Evolutionary conservation across 345 rosid species (phyloP).

Genomic region (Corchorus olitorius): DNA sequence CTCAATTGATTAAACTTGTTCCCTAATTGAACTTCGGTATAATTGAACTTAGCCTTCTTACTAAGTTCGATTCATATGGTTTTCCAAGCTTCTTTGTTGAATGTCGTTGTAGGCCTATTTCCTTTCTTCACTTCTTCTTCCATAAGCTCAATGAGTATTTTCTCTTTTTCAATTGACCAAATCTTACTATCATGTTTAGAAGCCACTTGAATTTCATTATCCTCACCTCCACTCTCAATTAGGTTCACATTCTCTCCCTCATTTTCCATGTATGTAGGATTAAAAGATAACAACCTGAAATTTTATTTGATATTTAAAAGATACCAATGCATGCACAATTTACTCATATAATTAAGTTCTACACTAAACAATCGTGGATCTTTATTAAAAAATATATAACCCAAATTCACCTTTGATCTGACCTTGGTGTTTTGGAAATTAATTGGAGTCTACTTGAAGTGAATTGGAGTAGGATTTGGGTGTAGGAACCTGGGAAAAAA

Average conservation of each 20-base stretch:
- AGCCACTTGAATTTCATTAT: too few relatives aligned
- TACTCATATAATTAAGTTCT: too few relatives aligned
- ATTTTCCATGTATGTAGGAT: background rate
- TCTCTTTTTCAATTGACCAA: background rate
- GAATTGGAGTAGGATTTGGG: too few relatives aligned
- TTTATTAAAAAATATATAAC: too few relatives aligned
- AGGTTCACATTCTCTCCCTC: too few relatives aligned
- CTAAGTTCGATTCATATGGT: background rate
- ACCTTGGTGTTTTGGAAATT: too few relatives aligned
- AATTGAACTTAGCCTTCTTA: too few relatives aligned
- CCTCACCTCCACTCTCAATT: too few relatives aligned
- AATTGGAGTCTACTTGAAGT: too few relatives aligned
- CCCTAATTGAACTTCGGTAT: background rate
- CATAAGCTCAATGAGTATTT: background rate
- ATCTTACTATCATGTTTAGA: background rate
- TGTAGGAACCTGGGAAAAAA: too few relatives aligned
- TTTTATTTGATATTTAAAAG: background rate
- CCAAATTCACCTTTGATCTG: too few relatives aligned
- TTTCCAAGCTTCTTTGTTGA: background rate
- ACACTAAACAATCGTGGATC: background rate
- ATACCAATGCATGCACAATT: background rate
- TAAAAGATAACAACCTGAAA: background rate
- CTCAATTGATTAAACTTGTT: background rate
- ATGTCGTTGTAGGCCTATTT: background rate
- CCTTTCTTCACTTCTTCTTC: background rate